Evolutionary conservation across 1,284 basidiomycete species (phyloP).

Genomic region (Porodaedalea pini): DNA sequence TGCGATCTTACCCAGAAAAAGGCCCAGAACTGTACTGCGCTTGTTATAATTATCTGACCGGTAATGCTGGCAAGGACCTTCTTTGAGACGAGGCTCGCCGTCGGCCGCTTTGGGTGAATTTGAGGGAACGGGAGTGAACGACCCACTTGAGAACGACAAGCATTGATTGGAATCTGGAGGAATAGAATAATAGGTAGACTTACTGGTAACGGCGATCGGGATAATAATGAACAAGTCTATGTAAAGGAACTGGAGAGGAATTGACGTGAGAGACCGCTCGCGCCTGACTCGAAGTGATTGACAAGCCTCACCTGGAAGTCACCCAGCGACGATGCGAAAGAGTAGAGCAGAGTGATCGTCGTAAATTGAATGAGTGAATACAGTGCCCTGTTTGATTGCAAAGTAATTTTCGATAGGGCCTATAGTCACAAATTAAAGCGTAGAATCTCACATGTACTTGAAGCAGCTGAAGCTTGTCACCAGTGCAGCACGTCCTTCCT

Average conservation of each 20-base stretch:
- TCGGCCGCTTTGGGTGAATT: constrained; percentile 89
- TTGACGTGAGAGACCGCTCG: constrained; percentile 4
- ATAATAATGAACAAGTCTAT: constrained; percentile 98
- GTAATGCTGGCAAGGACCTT: constrained; percentile 93
- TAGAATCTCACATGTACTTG: constrained; percentile 86
- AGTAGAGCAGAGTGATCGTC: constrained; percentile 89
- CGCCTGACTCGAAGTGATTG: constrained; percentile 7
- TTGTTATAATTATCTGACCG: constrained; percentile 89
- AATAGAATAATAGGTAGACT: constrained; percentile 30
- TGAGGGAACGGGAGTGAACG: constrained; percentile 86
- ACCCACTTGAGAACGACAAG: constrained; percentile 63
- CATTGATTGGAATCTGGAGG: constrained; percentile 13
- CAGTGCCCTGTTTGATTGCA: constrained; percentile 57
- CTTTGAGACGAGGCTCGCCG: constrained; percentile 93
- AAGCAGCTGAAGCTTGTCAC: constrained; percentile 99
- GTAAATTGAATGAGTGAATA: constrained; percentile 92
- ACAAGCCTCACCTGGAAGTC: constrained; percentile 79
- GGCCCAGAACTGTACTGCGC: constrained; percentile 79
- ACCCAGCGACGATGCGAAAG: constrained; percentile 92
- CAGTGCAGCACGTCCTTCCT: constrained; percentile 90
- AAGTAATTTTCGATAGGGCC: constrained; percentile 13
- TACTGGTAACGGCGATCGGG: constrained; percentile 92
- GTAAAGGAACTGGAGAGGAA: constrained; percentile 75
- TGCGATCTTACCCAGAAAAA: constrained; percentile 88
- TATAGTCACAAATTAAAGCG: neutral